phyloP scores from a whole-genome alignment of 805 yeast genomes.

The Kodamaea neixiangensis region DNA sequence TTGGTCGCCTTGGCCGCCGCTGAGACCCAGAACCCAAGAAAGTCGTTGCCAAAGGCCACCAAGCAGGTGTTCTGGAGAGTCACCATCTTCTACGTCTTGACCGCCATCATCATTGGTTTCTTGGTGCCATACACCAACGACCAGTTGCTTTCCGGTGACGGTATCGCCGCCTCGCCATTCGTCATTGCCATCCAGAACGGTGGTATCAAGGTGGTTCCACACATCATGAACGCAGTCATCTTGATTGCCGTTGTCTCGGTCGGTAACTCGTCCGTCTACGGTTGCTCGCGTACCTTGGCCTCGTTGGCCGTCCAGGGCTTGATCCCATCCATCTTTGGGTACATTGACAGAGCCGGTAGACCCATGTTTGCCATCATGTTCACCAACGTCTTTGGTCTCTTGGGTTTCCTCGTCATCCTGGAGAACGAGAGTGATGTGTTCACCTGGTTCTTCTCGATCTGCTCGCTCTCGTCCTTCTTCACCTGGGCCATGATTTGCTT shows the following conservation, averaged over 20 bases:
- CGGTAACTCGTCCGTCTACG: conserved; percentile 74
- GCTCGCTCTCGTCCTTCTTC: conserved; percentile 43
- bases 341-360: conserved; percentile 44
- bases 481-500: conserved; percentile 43
- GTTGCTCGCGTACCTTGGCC: conserved; percentile 69
- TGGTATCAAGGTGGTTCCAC: conserved; percentile 66
- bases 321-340: conserved; percentile 52
- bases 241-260: conserved; percentile 73
- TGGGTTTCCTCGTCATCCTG: conserved; percentile 40
- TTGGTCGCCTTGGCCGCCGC: conserved; percentile 61
- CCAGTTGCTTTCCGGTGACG: conserved; percentile 50
- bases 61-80: conserved; percentile 59
- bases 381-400: conserved; percentile 36
- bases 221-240: conserved; percentile 73
- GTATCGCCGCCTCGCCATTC: conserved; percentile 70
- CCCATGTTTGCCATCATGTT: conserved; percentile 40
- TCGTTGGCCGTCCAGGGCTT: conserved; percentile 71
- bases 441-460: conserved; percentile 43
- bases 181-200: conserved; percentile 68
- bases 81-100: conserved; percentile 42
- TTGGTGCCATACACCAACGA: conserved; percentile 54
- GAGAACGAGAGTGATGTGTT: conserved; percentile 34
- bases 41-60: conserved; percentile 57
- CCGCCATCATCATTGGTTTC: conserved; percentile 33
- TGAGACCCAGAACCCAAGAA: conserved; percentile 55